Base-by-base conservation (phyloP, 2,329 filamentous ascomycete species). In the Fusarium camptoceras region DNA sequence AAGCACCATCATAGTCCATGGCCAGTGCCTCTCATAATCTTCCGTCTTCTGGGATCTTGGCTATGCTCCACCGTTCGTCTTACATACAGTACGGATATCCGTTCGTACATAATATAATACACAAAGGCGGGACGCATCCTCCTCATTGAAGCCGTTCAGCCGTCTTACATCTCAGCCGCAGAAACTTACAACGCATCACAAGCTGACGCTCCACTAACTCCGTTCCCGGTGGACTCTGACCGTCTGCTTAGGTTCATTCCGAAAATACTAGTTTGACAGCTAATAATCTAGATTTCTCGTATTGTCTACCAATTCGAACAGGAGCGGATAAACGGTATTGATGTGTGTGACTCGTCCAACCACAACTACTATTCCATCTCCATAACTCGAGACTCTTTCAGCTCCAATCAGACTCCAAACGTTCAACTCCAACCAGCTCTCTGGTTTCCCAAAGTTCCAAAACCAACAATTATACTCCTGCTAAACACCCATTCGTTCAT, bases 41-140 rank as follows among this genome's bases (percentile, higher is more conserved):
- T 53, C 46, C 34, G 27, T 42, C 18, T 16, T 37, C 50, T 48
- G 22, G 39, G 49, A 42, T 31, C 24, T 53, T 51, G 43, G 20
- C n/a, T 24, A 31, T 48, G 37, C 48, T 66, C 55, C 62, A 55
- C 62, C 25, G 16, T 27, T 55, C 42, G 62, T 66, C 48, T 66
- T 55, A 55, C 62, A 24, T 55, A 46, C 62, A 24, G 10, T 58
- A 20, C 31, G 49, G 49, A 51, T n/a, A 51, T 54, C 30, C 43
- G 54, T 56, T 41, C n/a, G 14, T 65, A 47, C 46, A 58, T 46
- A 30, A 27, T 50, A 58, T 46, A 30, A 27, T 50, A 50, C 18
- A 37, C 34, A n/a, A 27, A 27, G 42, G 47, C 22, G 41, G 31
- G 30, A 48, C 42, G 31, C 46, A 47, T 31, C 39, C 30, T 61